Base-by-base conservation (phyloP, 2,329 filamentous ascomycete genomes). In the Arthroderma sp. region DNA sequence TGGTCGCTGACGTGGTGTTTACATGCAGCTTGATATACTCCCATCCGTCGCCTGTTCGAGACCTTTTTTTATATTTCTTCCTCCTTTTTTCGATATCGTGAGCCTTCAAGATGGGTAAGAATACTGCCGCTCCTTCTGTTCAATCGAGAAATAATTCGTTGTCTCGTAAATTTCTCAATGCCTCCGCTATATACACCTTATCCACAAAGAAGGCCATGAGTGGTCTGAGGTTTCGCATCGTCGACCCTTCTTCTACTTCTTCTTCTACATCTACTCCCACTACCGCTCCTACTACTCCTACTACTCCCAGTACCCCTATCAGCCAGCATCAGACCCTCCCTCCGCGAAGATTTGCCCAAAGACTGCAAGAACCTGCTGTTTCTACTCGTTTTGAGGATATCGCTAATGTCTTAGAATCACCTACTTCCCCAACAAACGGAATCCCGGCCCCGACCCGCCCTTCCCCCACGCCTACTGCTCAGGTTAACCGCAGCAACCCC, bases 401-500 rank as follows among this genome's bases (percentile, higher is more conserved):
- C 15, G 15, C 15, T 22, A 22, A 22, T 22, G 15, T 22, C 15
- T 22, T 22, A 22, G 15, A 22, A 11, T 6, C 54, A 40, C 53
- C 59, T 52, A 56, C 58, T 51, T 54, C 59, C 40, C 52, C 61
- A 41, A 51, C 52, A 43, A 58, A 59, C 47, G 56, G 54, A 50
- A 49, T 54, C 22, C 55, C 53, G 10, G 46, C 50, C 36, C 44
- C 50, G 34, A 53, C 51, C 36, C 55, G 55, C 43, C 56, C 62
- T 37, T 66, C 62, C 39, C 59, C 67, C 33, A 58, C 61, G 22
- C 60, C 70, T 30, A 72, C 74, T 51, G 74, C 74, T 47, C 68
- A 70, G 55, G 72, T 75, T 53, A 73, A 78, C 56, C 71, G 72
- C 58, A 75, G 70, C 63, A 77, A 73, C 60, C 68, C 71, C 38